Percentiles rank a stretch among this genome's conserved stretches.
Evolutionary conservation across 164 flowering plant species (phyloP).

Genomic region (Magnolia changhungtana): DNA sequence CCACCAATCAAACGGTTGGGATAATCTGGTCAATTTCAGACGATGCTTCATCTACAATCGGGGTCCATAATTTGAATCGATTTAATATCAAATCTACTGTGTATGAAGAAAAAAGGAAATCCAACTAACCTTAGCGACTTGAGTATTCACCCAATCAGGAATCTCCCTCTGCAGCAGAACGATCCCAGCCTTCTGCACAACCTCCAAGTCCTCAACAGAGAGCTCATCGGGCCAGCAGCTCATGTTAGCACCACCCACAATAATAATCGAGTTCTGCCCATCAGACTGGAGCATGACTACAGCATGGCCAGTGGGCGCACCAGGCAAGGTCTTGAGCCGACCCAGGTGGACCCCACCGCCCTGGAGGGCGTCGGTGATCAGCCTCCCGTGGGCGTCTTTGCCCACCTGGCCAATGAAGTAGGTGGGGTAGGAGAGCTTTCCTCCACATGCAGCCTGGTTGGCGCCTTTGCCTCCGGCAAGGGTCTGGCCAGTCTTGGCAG

Average conservation of each 20-base stretch:
- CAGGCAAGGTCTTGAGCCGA: slow-evolving; percentile 36
- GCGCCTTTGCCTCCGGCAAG: slow-evolving; percentile 97
- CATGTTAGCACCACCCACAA: slow-evolving; percentile 96
- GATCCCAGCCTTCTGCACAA: slow-evolving; percentile 72
- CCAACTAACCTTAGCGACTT: slow-evolving; percentile 80
- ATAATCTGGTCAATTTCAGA: too few relatives aligned
- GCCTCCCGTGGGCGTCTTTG: slow-evolving; percentile 70
- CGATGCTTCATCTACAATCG: too few relatives aligned
- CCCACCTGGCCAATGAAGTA: slow-evolving; percentile 87
- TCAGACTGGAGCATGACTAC: slow-evolving; percentile 86
- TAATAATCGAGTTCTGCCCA: slow-evolving; percentile 90
- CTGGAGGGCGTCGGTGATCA: slow-evolving; percentile 61
- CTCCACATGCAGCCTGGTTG: slow-evolving; percentile 86
- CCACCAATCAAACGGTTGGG: too few relatives aligned
- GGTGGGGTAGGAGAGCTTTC: slow-evolving; percentile 67
- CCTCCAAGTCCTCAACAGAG: slow-evolving; percentile 42
- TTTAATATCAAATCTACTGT: too few relatives aligned
- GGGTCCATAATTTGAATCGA: too few relatives aligned
- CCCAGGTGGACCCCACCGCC: slow-evolving; percentile 62
- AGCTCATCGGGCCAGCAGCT: slow-evolving; percentile 61
- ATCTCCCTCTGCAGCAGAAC: slow-evolving; percentile 92
- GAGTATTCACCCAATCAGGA: slow-evolving; percentile 86
- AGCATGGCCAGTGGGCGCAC: slow-evolving; percentile 91
- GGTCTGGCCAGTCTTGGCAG: slow-evolving; percentile 69
- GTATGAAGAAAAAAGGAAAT: background rate